Base-by-base conservation (phyloP, 1,284 basidiomycete species). In the Clitocybe nebularis region DNA sequence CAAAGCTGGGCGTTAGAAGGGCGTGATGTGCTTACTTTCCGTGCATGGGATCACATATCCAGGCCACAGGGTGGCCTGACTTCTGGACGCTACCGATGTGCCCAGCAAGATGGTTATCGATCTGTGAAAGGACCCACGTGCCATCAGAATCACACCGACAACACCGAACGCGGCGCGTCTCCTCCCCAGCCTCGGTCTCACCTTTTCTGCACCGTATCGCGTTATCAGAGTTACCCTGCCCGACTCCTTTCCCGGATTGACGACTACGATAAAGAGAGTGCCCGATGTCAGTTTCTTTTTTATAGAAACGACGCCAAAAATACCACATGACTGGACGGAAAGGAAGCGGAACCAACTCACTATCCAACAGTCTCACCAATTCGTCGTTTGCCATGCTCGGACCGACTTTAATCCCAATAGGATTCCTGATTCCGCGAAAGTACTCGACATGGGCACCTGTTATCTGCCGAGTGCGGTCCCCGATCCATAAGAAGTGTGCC, bases 41-140 rank as follows among this genome's bases (percentile, higher is more conserved):
- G 55, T 95, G 92, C 95, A 98, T 98, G 1, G 95, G 93, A 66
- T 99, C 95, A 58, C 91, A 96, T 41, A 95, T 80, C 88, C 93
- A 96, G 19, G 88, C 82, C 1, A 97, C 91, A 3, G 87, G 84
- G 60, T 98, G 93, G 1, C 78, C 77, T 1, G 90, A 89, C 41
- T 66, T 56, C 57, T 88, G 81, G 10, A 99, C 92, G 1, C 84
- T 86, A n/a, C 69, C 66, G 60, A 99, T 95, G 59, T 97, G 92
- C 0, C 63, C 72, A 0, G 92, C 77, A 4, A 98, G 81, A 57
- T 84, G 76, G 19, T 77, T 63, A 44, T 85, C 84, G 49, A 95
- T 79, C 89, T 91, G 52, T 7, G 36, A 34, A 35, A 30, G n/a
- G 17, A 43, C 24, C n/a, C n/a, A n/a, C n/a, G n/a, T n/a, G 20